A percentile compares a stretch with the other conserved stretches of the same genome.
These are phyloP conservation scores for Citrus unshiu DNA, from an alignment of 345 rosid species.

Conservation along the genomic window DNA sequence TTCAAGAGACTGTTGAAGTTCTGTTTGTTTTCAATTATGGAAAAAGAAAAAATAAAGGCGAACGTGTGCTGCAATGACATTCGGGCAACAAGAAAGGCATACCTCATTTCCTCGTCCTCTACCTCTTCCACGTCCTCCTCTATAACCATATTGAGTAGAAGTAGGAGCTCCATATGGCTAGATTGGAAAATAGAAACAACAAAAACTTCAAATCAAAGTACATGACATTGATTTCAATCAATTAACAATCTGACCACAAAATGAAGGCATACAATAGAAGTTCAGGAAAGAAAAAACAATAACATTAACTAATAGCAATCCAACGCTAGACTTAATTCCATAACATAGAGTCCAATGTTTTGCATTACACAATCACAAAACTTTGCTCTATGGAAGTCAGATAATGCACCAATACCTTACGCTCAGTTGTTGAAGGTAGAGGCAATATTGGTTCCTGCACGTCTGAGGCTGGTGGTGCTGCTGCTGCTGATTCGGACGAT, in stretches of 20 bases:
- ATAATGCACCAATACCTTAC: constrained; percentile 20
- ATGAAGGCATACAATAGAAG: background rate
- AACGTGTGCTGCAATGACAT: background rate
- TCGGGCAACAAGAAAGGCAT: background rate
- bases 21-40: background rate
- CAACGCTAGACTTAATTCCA: background rate
- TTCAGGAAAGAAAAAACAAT: background rate
- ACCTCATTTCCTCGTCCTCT: constrained; percentile 28
- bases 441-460: constrained; percentile 31
- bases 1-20: background rate
- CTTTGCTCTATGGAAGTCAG: background rate
- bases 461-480: constrained; percentile 9
- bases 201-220: background rate
- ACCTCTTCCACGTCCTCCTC: constrained; percentile 30
- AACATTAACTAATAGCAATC: background rate
- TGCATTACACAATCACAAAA: background rate
- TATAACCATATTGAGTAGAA: constrained; percentile 11
- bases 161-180: constrained; percentile 20
- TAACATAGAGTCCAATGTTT: background rate
- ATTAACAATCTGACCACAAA: background rate
- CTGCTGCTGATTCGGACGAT: constrained; percentile 11
- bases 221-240: background rate
- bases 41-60: background rate
- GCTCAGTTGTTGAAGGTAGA: constrained; percentile 28
- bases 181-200: background rate